These are phyloP conservation scores for Haplosporangium sp. DNA, from an alignment of 371 early-diverging fungal species.

Conservation along the genomic window DNA sequence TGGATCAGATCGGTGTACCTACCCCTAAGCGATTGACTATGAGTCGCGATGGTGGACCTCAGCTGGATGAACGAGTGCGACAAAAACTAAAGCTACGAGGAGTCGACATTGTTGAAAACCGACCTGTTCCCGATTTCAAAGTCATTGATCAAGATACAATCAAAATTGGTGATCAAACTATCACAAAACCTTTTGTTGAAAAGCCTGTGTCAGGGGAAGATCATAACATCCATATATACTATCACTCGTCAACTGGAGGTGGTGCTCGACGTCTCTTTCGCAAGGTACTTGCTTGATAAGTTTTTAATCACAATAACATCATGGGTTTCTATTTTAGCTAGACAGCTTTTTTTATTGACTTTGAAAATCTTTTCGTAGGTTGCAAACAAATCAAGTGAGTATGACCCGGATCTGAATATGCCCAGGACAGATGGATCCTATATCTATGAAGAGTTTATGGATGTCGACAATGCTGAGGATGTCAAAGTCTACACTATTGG, in stretches of 20 bases:
- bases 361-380: constrained; percentile 57
- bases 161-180: constrained; percentile 69
- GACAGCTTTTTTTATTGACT: background rate
- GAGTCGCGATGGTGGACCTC: constrained; percentile 80
- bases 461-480: constrained; percentile 94
- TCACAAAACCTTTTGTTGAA: constrained; percentile 97
- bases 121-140: constrained; percentile 55
- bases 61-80: constrained; percentile 64
- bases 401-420: constrained; percentile 72
- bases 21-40: constrained; percentile 88
- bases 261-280: constrained; percentile 95
- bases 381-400: constrained; percentile 97
- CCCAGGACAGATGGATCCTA: constrained; percentile 87
- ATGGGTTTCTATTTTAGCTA: too few relatives aligned
- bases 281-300: constrained; percentile 69
- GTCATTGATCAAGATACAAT: constrained; percentile 83
- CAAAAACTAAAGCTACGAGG: constrained; percentile 59
- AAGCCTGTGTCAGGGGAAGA: constrained; percentile 98
- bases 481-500: constrained; percentile 98
- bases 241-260: constrained; percentile 85
- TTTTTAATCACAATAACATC: background rate
- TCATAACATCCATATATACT: constrained; percentile 98
- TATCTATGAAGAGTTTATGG: constrained; percentile 96
- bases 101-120: constrained; percentile 61
- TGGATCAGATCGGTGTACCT: constrained; percentile 88